phyloP scores from a whole-genome alignment of 2,329 filamentous ascomycete genomes.

The Orbilia javanica region DNA sequence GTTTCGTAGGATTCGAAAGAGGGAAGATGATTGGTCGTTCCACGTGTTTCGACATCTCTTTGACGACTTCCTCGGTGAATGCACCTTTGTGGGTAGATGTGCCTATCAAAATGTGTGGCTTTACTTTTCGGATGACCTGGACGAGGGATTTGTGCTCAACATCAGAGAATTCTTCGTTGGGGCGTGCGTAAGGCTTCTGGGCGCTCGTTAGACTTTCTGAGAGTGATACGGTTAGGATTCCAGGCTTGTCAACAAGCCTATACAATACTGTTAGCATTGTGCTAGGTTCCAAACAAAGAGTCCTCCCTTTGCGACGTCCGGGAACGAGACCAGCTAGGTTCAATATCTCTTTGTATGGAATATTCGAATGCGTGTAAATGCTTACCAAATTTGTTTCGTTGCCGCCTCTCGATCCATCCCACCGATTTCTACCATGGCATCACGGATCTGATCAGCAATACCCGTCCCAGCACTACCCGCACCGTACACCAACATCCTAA shows the following conservation, averaged over 20 bases:
- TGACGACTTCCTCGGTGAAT: slow-evolving; percentile 80
- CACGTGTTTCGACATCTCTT: slow-evolving; percentile 80
- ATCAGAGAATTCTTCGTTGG: slow-evolving; percentile 74
- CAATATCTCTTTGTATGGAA: not conserved
- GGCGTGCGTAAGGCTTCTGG: slow-evolving; percentile 76
- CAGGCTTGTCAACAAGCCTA: slow-evolving; percentile 85
- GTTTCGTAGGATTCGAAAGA: slow-evolving; percentile 83
- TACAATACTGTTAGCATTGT: not conserved
- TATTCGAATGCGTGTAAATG: too few species aligned
- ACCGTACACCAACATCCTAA: slow-evolving; percentile 81
- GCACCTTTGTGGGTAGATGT: slow-evolving; percentile 82
- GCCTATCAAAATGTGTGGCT: slow-evolving; percentile 84
- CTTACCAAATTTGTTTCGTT: slow-evolving; percentile 80
- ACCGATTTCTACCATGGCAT: slow-evolving; percentile 79
- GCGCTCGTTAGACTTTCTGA: slow-evolving; percentile 74
- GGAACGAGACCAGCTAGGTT: not conserved
- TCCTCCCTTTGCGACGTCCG: too few species aligned
- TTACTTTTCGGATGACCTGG: slow-evolving; percentile 76
- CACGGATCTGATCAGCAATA: slow-evolving; percentile 85
- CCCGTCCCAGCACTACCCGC: slow-evolving; percentile 75
- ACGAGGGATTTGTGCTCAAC: slow-evolving; percentile 73
- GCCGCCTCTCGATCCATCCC: slow-evolving; percentile 79
- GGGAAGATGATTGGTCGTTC: slow-evolving; percentile 83
- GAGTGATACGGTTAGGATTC: slow-evolving; percentile 76
- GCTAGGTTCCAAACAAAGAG: too few species aligned